Conservation (phyloP, 169 alveolate species). For the Eimeria necatrix region DNA sequence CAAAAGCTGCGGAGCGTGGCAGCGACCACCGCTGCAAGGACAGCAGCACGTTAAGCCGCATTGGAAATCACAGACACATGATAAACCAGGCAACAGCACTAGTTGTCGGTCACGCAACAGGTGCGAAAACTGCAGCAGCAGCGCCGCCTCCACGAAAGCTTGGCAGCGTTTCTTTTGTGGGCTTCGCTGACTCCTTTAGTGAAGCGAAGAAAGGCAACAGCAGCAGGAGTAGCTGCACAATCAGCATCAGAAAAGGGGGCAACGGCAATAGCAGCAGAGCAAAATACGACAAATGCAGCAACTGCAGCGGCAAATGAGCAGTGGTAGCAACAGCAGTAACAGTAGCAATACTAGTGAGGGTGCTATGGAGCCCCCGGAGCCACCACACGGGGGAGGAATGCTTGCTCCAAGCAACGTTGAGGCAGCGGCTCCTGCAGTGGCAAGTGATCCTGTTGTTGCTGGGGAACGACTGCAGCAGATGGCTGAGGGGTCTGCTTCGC, state of each 20-base stretch:
- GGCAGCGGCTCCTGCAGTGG: slow-evolving; percentile 33
- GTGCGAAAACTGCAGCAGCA: neutral
- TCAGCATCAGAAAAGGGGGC: slow-evolving; percentile 12
- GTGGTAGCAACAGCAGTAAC: slow-evolving; percentile 36
- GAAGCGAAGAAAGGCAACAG: slow-evolving; percentile 12
- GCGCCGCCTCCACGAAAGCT: neutral
- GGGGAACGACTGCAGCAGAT: slow-evolving; percentile 32
- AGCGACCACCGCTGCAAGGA: neutral
- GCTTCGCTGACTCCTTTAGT: neutral
- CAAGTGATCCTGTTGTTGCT: slow-evolving; percentile 17
- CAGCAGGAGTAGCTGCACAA: neutral
- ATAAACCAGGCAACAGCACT: neutral
- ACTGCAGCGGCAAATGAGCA: neutral
- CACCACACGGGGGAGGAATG: slow-evolving; percentile 26
- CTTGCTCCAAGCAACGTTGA: slow-evolving; percentile 44
- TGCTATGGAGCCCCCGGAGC: slow-evolving; percentile 13
- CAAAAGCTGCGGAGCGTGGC: neutral
- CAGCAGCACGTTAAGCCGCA: neutral
- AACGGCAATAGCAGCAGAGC: neutral
- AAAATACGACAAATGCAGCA: slow-evolving; percentile 53
- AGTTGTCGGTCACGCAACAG: neutral
- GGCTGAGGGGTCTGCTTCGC: slow-evolving; percentile 16
- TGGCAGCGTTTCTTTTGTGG: neutral
- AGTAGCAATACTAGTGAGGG: slow-evolving; percentile 8
- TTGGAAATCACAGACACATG: neutral